Percentiles rank a stretch among this genome's conserved stretches.
These are phyloP conservation scores for Neonectria ditissima DNA, from an alignment of 2,329 filamentous ascomycete genomes.

Conservation along the genomic window DNA sequence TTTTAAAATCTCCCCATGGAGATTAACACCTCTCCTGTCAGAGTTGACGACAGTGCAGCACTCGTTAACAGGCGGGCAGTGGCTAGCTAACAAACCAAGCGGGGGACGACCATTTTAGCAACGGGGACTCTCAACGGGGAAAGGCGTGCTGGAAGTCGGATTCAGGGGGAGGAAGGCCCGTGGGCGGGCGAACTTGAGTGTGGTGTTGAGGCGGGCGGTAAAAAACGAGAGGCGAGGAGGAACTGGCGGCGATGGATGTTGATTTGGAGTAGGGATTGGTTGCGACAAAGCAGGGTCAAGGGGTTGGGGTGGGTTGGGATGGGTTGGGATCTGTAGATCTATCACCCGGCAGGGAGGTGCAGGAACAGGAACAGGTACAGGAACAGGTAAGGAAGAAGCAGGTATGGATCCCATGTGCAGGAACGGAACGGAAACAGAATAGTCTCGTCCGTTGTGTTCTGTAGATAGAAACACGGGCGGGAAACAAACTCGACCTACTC, in stretches of 20 bases:
- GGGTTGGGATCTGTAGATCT: conserved; percentile 27
- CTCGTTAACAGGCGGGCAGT: not conserved
- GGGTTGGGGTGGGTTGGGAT: not conserved
- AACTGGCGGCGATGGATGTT: not conserved
- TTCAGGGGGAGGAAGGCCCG: conserved; percentile 1
- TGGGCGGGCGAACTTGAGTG: not conserved
- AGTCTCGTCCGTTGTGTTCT: no score
- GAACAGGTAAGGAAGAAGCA: not conserved
- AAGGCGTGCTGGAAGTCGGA: not conserved
- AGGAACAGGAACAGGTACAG: conserved; percentile 11
- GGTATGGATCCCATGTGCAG: not conserved
- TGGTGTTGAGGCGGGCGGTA: conserved; percentile 12
- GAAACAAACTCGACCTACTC: not conserved
- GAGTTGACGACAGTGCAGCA: conserved; percentile 5
- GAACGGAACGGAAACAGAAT: conserved; percentile 11
- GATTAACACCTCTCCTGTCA: conserved; percentile 1
- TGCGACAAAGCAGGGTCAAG: not conserved
- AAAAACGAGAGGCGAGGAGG: conserved; percentile 18
- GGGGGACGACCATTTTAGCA: not conserved
- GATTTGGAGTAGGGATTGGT: conserved; percentile 4
- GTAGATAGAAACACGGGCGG: not conserved
- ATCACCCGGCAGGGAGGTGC: conserved; percentile 3
- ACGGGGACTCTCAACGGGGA: not conserved
- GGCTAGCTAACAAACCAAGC: not conserved
- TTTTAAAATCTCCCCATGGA: not conserved